phyloP scores from a whole-genome alignment of 75 land plant genomes.

The Picea glauca region DNA sequence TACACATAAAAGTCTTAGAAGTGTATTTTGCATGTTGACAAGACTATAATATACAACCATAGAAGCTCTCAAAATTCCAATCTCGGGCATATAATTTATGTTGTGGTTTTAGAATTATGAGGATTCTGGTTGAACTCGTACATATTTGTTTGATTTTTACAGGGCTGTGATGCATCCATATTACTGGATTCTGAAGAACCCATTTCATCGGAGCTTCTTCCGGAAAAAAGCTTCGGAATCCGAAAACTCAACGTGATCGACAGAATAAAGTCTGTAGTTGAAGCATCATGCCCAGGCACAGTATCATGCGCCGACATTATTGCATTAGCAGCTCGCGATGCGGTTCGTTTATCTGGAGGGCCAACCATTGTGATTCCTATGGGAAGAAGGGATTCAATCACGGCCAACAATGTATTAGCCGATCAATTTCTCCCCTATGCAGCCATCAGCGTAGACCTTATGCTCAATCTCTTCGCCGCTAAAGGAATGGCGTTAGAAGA shows the following conservation, averaged over 20 bases:
- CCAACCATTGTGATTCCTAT: constrained; percentile 43
- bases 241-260: constrained; percentile 19
- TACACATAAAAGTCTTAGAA: no score
- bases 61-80: no score
- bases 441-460: constrained; percentile 22
- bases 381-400: constrained; percentile 39
- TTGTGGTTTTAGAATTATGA: no score
- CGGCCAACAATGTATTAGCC: constrained; percentile 21
- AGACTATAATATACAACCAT: no score
- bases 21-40: no score
- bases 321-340: no score
- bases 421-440: constrained; percentile 36
- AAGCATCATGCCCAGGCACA: no score
- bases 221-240: constrained; percentile 5
- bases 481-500: constrained; percentile 44
- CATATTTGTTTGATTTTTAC: no score
- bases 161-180: constrained; percentile 21
- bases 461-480: constrained; percentile 33
- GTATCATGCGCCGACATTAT: no score
- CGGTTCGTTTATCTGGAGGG: constrained; percentile 34
- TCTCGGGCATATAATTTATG: no score
- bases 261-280: not conserved
- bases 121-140: no score
- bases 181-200: constrained; percentile 9
- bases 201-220: constrained; percentile 15